Conservation (phyloP, 2,329 filamentous ascomycete species). For the Geosmithia morbida region DNA sequence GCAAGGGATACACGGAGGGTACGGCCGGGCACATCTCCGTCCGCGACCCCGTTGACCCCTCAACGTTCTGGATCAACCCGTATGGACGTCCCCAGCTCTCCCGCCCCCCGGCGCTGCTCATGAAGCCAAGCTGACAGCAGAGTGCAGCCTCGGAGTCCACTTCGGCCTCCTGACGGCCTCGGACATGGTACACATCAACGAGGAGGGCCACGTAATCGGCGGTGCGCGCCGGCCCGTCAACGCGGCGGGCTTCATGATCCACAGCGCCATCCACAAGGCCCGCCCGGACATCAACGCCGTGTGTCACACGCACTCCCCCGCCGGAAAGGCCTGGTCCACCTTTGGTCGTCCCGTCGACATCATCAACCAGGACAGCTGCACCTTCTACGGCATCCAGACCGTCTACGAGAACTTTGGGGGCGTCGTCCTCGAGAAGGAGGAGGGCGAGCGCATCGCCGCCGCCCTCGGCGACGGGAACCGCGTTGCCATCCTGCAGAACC, state of each 20-base stretch:
- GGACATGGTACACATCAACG: constrained; percentile 48
- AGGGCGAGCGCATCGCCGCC: constrained; percentile 41
- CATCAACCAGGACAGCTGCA: constrained; percentile 43
- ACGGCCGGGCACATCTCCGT: constrained; percentile 51
- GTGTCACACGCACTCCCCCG: constrained; percentile 44
- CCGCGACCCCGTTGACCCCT: constrained; percentile 42
- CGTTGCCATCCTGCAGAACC: constrained; percentile 46
- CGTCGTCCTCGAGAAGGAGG: constrained; percentile 45
- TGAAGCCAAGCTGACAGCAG: background rate
- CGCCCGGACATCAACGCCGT: constrained; percentile 44
- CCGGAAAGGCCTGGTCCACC: constrained; percentile 45
- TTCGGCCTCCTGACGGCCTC: constrained; percentile 45
- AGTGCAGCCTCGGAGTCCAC: constrained; percentile 33
- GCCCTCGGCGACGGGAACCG: constrained; percentile 37
- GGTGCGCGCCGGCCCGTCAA: constrained; percentile 43
- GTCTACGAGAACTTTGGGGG: constrained; percentile 49
- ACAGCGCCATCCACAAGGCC: constrained; percentile 44
- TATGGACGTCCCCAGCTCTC: constrained; percentile 1
- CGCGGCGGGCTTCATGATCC: constrained; percentile 47
- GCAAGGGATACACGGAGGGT: constrained; percentile 40
- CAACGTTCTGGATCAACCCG: constrained; percentile 54
- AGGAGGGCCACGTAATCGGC: constrained; percentile 42
- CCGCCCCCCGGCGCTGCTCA: background rate
- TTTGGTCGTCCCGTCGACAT: constrained; percentile 46
- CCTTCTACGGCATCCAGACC: constrained; percentile 41